These are phyloP conservation scores for Cladorrhinum sp. DNA, from an alignment of 2,329 filamentous ascomycete genomes.

Conservation along the genomic window DNA sequence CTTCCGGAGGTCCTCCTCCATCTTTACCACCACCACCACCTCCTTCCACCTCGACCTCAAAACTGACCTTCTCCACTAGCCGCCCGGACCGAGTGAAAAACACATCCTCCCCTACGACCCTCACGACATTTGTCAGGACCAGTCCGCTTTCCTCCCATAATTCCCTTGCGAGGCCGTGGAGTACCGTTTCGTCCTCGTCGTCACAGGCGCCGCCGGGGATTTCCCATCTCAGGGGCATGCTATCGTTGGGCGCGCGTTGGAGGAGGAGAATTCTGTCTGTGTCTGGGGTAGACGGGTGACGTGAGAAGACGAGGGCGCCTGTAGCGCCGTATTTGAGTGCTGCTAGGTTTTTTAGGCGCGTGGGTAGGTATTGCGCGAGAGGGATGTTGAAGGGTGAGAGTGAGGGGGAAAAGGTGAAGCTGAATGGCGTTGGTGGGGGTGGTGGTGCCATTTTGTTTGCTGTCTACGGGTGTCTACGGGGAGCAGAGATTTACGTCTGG, in stretches of 20 bases:
- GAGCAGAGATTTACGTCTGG: no score
- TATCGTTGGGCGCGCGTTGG: constrained; percentile 39
- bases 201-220: constrained; percentile 41
- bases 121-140: constrained; percentile 27
- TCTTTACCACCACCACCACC: no score
- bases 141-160: constrained; percentile 43
- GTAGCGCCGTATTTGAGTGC: constrained; percentile 26
- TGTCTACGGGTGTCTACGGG: no score
- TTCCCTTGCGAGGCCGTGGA: constrained; percentile 39
- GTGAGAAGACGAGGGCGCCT: constrained; percentile 31
- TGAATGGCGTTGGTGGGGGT: constrained; percentile 16
- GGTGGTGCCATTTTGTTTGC: constrained; percentile 9
- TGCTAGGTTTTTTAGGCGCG: constrained; percentile 10
- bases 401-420: constrained; percentile 26
- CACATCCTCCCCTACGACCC: constrained; percentile 20
- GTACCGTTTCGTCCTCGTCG: constrained; percentile 34
- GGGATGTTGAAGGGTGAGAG: constrained; percentile 24
- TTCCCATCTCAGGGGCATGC: constrained; percentile 42
- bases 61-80: constrained; percentile 28
- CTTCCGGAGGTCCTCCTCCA: constrained; percentile 30
- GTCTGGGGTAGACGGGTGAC: not conserved
- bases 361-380: constrained; percentile 22
- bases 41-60: constrained; percentile 30
- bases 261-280: constrained; percentile 36
- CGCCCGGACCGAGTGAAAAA: constrained; percentile 29